Evolutionary conservation across 2,329 filamentous ascomycete species (phyloP).

Genomic region (Aspergillus novoparasiticus): DNA sequence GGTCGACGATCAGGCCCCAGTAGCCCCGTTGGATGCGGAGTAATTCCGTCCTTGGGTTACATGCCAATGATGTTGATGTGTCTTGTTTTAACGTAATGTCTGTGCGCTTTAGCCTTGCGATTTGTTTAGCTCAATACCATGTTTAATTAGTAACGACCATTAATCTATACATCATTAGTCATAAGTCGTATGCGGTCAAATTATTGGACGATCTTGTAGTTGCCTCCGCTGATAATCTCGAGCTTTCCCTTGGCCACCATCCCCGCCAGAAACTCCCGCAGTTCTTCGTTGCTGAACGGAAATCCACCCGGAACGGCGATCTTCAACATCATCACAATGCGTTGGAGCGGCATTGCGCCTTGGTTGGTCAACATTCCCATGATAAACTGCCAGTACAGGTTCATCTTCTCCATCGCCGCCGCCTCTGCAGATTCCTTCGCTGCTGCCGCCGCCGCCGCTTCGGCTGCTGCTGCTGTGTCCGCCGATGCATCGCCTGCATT

Average conservation of each 20-base stretch:
- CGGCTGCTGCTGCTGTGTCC: conserved; percentile 26
- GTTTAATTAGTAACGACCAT: conserved; percentile 6
- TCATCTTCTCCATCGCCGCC: conserved; percentile 67
- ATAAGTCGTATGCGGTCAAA: background rate
- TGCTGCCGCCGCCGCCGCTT: conserved; percentile 44
- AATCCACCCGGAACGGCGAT: conserved; percentile 89
- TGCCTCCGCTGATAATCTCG: conserved; percentile 67
- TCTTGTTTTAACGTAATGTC: conserved; percentile 6
- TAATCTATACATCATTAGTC: conserved; percentile 5
- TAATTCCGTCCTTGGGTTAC: conserved; percentile 41
- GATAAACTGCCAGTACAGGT: conserved; percentile 89
- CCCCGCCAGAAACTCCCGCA: conserved; percentile 75
- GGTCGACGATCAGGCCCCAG: conserved; percentile 76
- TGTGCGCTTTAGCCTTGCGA: conserved; percentile 8
- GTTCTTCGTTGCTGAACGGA: conserved; percentile 84
- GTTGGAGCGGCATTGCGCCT: conserved; percentile 75
- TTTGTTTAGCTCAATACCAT: conserved; percentile 13
- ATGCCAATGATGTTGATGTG: background rate
- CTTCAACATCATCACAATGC: conserved; percentile 93
- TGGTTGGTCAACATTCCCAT: conserved; percentile 94
- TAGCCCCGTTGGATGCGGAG: conserved; percentile 76
- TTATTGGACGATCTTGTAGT: conserved; percentile 59
- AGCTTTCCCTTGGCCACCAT: conserved; percentile 75
- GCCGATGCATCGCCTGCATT: conserved; percentile 16
- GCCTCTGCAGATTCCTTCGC: conserved; percentile 53